Conservation (phyloP, 805 yeast species). For the Saccharomycopsis capsularis region DNA sequence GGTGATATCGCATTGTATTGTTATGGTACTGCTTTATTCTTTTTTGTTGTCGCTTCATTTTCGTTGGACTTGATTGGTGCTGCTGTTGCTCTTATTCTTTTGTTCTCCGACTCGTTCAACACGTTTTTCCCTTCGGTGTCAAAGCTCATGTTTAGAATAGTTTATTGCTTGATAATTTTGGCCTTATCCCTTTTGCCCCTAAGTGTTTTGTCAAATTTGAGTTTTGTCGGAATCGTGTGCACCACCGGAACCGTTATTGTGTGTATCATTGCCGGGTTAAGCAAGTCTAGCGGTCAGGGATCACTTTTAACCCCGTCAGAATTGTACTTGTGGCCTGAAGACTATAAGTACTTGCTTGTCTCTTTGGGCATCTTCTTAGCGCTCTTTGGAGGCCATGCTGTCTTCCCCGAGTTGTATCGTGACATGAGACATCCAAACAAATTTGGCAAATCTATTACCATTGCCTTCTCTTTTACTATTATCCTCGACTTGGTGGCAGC, state of each 20-base stretch:
- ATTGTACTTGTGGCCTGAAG: constrained; percentile 36
- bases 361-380: constrained; percentile 63
- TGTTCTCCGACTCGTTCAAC: constrained; percentile 55
- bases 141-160: constrained; percentile 35
- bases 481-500: constrained; percentile 57
- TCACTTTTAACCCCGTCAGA: constrained; percentile 40
- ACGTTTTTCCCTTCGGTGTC: constrained; percentile 39
- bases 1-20: constrained; percentile 50
- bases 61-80: constrained; percentile 57
- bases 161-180: constrained; percentile 35
- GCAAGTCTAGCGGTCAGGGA: constrained; percentile 42
- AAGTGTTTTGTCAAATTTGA: constrained; percentile 45
- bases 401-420: constrained; percentile 67
- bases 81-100: constrained; percentile 46
- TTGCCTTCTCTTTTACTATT: constrained; percentile 54
- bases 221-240: constrained; percentile 49
- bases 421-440: constrained; percentile 70
- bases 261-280: constrained; percentile 42
- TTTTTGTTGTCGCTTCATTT: constrained; percentile 42
- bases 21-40: constrained; percentile 41
- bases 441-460: constrained; percentile 43
- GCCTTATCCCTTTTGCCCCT: constrained; percentile 49
- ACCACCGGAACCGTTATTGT: constrained; percentile 44
- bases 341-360: constrained; percentile 33
- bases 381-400: constrained; percentile 82